Base-by-base conservation (phyloP, 345 rosid species). In the Syzygium aromaticum region DNA sequence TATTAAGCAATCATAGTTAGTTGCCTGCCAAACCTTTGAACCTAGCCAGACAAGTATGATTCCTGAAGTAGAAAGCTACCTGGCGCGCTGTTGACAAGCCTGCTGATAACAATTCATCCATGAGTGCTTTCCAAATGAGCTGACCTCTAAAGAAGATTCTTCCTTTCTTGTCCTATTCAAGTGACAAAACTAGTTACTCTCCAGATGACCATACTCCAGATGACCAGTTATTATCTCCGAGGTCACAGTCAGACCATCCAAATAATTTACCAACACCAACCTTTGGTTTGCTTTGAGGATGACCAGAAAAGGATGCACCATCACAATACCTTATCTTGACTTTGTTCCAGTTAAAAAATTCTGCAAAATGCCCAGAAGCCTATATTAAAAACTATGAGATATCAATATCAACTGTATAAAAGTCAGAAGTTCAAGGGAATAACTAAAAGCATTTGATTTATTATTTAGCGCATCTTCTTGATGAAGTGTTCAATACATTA, bases 231-330 rank as follows among this genome's bases (percentile, higher is more conserved):
- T 40, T 40, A 56, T 85, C 61, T 87, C 13, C 4, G 14, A 83
- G 85, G 54, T 53, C 33, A 38, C 46, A 28, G 40, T 56, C 40
- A 84, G 46, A 84, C 40, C 46, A 87, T 46, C 59, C 43, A 6
- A 3, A 33, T 54, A 63, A 52, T 51, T 43, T 59, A 83, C 30
- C 52, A 83, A 38, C 64, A 64, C 86, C 84, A 83, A 93, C 99
- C 98, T 93, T 95, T 23, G 93, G 90, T 90, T 97, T 98, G 86
- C 93, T 93, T 88, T 93, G 97, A 30, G 97, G 96, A 85, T 86
- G 95, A 73, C 99, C 99, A 77, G 99, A 91, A 54, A 97, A 93
- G 67, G 99, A 97, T 52, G 97, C 98, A 85, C 99, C 99, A 88
- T 97, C 98, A 92, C 99, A 95, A 87, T 95, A 97, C 56, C 98